Base-by-base conservation (phyloP, 2,329 filamentous ascomycete species). In the Fusarium vanettenii region DNA sequence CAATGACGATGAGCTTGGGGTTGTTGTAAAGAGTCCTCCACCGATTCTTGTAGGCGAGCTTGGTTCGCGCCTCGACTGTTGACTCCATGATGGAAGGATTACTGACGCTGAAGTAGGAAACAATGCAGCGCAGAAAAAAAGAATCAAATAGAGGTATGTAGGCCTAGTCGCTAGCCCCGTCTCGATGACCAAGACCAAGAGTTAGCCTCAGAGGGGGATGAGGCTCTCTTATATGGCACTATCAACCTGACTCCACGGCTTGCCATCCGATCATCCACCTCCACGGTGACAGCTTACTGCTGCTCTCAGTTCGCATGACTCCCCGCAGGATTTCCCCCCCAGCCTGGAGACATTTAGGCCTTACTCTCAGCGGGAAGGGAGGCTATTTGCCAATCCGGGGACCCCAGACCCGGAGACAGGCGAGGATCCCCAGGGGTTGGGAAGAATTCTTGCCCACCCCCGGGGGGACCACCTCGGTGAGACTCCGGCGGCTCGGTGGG, bases 1-100 rank as follows among this genome's bases (percentile, higher is more conserved):
- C 76, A 22, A 78, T 76, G 63, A 76, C 60, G 3, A 77, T 66
- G 18, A 78, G 45, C 59, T 78, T 78, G 10, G 76, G 76, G 7
- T 78, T 78, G 18, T 73, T 72, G 10, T 60, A 67, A 25, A 77
- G 70, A n/a, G 75, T 77, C 57, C 56, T 74, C 75, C 75, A 77
- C 64, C 75, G 67, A 56, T 67, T 76, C 66, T 77, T 68, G 66
- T 76, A 76, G 31, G 75, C 75, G 64, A 77, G 75, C 64, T 75
- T 76, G 6, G 60, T 66, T 11, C 63, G 65, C 72, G 68, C 67
- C 8, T 74, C 70, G 2, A 74, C 62, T 33, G 66, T 74, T 16
- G 64, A 71, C 45, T 73, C 68, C 71, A 75, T 77, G 64, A 7
- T 60, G 63, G 43, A 55, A 22, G 33, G 10, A 14, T 22, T 56